A percentile compares a stretch with the other conserved stretches of the same genome.
phyloP scores from a whole-genome alignment of 2,329 filamentous ascomycete genomes.

The Orbilia javanica region DNA sequence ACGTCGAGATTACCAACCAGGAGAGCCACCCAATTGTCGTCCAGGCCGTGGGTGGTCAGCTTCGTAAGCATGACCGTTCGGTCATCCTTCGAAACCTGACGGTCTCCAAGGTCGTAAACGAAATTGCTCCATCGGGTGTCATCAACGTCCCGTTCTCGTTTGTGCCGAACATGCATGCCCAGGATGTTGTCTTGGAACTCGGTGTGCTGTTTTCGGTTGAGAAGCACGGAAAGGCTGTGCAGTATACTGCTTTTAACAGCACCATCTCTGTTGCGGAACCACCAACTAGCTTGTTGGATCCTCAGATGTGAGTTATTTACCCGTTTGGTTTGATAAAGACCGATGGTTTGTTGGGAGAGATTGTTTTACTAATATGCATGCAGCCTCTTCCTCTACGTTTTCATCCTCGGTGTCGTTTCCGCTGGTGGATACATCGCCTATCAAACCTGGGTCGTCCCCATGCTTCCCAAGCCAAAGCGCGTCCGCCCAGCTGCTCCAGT shows the following conservation, averaged over 20 bases:
- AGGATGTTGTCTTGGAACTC: conserved; percentile 84
- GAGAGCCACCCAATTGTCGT: conserved; percentile 82
- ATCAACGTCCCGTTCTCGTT: conserved; percentile 85
- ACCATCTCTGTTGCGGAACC: conserved; percentile 89
- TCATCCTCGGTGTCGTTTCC: conserved; percentile 82
- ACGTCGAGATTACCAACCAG: conserved; percentile 85
- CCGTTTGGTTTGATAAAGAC: background rate
- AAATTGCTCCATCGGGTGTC: conserved; percentile 66
- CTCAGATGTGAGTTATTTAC: conserved; percentile 81
- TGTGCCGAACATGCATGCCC: conserved; percentile 89
- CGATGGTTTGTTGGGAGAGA: background rate
- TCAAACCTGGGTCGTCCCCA: conserved; percentile 94
- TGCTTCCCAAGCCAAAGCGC: conserved; percentile 91
- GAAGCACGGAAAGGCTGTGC: conserved; percentile 72
- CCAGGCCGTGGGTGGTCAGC: conserved; percentile 79
- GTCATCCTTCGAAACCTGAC: conserved; percentile 87
- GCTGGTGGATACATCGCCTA: conserved; percentile 96
- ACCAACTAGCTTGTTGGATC: conserved; percentile 90
- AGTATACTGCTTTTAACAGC: conserved; percentile 80
- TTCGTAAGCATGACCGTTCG: conserved; percentile 73
- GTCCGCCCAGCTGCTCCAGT: conserved; percentile 73
- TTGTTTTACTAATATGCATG: conserved; percentile 39
- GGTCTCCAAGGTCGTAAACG: conserved; percentile 66
- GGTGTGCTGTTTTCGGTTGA: conserved; percentile 78
- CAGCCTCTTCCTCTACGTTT: conserved; percentile 97